These are phyloP conservation scores for Euphorbia schlechtendalii DNA, from an alignment of 441 rosid species.

Conservation along the genomic window DNA sequence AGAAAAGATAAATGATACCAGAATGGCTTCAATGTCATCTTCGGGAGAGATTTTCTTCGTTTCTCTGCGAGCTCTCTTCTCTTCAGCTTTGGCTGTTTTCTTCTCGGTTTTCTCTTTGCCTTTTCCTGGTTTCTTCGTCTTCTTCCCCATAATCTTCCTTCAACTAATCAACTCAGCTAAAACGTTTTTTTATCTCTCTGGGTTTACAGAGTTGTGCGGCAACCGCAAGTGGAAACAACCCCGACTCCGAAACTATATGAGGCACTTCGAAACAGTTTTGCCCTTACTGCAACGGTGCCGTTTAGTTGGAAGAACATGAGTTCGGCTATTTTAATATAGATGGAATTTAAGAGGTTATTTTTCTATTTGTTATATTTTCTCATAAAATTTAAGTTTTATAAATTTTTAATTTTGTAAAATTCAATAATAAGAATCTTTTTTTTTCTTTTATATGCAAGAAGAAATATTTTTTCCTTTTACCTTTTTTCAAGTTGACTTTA, in stretches of 20 bases:
- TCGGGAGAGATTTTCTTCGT: constrained; percentile 81
- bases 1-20: constrained; percentile 31
- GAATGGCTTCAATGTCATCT: constrained; percentile 91
- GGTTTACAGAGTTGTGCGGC: no score
- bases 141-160: constrained; percentile 64
- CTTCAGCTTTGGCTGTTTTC: constrained; percentile 84
- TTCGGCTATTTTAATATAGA: no score
- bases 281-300: not conserved
- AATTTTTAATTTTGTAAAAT: no score
- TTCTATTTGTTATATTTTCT: no score
- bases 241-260: not conserved
- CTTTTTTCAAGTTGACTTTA: no score
- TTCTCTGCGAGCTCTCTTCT: constrained; percentile 78
- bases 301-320: no score
- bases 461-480: no score
- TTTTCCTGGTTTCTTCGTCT: constrained; percentile 82
- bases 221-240: not conserved
- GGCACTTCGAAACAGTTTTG: not conserved
- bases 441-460: no score
- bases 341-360: no score
- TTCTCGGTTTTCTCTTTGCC: constrained; percentile 89
- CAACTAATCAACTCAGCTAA: not conserved
- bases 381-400: no score
- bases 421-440: no score
- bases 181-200: not conserved